Evolutionary conservation across 2,329 filamentous ascomycete genomes (phyloP).

Genomic region (Cephalotrichum gorgonifer): DNA sequence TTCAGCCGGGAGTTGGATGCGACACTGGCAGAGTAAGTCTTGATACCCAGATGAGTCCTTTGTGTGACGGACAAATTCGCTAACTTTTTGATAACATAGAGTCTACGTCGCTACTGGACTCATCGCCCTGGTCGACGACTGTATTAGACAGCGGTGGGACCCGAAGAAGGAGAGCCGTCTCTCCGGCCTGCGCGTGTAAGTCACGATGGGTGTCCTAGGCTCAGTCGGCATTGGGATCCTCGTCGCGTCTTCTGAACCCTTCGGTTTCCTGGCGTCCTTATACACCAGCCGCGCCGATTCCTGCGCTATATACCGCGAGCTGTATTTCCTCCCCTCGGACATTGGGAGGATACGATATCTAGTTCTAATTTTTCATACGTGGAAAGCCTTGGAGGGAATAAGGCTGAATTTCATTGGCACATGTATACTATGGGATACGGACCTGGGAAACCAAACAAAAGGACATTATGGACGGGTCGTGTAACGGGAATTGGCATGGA

Average conservation of each 20-base stretch:
- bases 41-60: neutral
- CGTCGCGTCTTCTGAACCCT: neutral
- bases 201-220: neutral
- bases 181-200: conserved; percentile 3
- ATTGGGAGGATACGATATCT: no score
- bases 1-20: conserved; percentile 66
- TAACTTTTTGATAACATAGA: conserved; percentile 31
- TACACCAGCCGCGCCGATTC: no score
- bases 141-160: conserved; percentile 68
- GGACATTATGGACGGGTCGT: neutral
- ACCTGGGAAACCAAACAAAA: neutral
- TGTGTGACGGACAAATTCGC: conserved; percentile 13
- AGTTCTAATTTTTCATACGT: no score
- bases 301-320: no score
- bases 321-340: no score
- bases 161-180: conserved; percentile 27
- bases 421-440: neutral
- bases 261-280: no score
- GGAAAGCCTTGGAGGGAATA: neutral
- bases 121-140: conserved; percentile 80
- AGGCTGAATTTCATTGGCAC: no score
- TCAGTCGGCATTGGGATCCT: neutral
- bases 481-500: neutral
- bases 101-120: conserved; percentile 86
- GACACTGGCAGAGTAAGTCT: conserved; percentile 68